A percentile compares a stretch with the other conserved stretches of the same genome.
phyloP scores from a whole-genome alignment of 2,329 filamentous ascomycete species.

The Fusarium praegraminearum region DNA sequence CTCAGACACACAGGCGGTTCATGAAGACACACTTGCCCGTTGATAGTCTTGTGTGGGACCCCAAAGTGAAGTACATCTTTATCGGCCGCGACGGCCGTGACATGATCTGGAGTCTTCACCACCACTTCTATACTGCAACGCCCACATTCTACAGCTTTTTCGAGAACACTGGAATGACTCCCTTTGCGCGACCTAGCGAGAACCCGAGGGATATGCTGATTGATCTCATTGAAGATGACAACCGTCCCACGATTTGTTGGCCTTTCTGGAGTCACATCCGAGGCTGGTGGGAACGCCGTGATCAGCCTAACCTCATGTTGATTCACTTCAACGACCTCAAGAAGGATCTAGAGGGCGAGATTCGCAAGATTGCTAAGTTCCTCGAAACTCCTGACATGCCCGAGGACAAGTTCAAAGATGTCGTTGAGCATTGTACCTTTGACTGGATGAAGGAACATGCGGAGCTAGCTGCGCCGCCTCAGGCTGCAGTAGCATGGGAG shows the following conservation, averaged over 20 bases:
- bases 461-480: neutral
- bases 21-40: conserved; percentile 18
- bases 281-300: conserved; percentile 7
- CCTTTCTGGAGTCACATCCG: conserved; percentile 26
- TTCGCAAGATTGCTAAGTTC: conserved; percentile 1
- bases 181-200: neutral
- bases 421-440: conserved; percentile 12
- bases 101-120: conserved; percentile 17
- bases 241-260: neutral
- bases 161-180: neutral
- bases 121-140: conserved; percentile 13
- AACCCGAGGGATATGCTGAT: conserved; percentile 3
- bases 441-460: conserved; percentile 28
- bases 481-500: conserved; percentile 8
- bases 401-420: conserved; percentile 8
- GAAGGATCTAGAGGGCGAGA: neutral
- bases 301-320: conserved; percentile 3
- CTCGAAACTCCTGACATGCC: neutral
- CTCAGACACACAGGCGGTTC: conserved; percentile 7
- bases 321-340: conserved; percentile 24
- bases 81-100: conserved; percentile 15
- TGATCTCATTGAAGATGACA: conserved; percentile 6
- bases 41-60: conserved; percentile 1
- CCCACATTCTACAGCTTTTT: conserved; percentile 14
- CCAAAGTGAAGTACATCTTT: conserved; percentile 22